These are phyloP conservation scores for Aspergillus sp. DNA, from an alignment of 2,329 filamentous ascomycete genomes.

Conservation along the genomic window DNA sequence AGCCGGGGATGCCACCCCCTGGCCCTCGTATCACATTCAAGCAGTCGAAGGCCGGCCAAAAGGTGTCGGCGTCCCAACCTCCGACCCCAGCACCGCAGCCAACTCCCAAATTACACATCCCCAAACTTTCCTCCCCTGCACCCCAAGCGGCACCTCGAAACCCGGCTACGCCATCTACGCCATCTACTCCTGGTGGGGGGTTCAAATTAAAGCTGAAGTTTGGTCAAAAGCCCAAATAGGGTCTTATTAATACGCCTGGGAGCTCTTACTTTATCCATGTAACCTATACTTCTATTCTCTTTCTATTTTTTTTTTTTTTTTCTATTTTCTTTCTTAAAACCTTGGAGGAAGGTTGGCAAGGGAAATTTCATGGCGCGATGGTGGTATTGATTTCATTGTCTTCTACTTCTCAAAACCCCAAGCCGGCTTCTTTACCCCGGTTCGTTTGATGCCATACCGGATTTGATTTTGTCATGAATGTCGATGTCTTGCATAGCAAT, in stretches of 20 bases:
- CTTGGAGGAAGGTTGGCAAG: constrained; percentile 13
- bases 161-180: constrained; percentile 28
- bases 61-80: constrained; percentile 25
- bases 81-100: constrained; percentile 18
- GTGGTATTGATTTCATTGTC: constrained; percentile 14
- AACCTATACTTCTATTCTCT: constrained; percentile 10
- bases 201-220: constrained; percentile 46
- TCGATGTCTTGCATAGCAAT: constrained; percentile 15
- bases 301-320: constrained; percentile 1
- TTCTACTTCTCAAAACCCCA: constrained; percentile 4
- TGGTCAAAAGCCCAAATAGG: constrained; percentile 33
- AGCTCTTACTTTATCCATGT: constrained; percentile 13
- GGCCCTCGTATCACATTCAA: constrained; percentile 44
- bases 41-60: constrained; percentile 34
- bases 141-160: constrained; percentile 28
- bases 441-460: constrained; percentile 8
- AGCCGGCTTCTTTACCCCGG: constrained; percentile 1
- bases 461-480: constrained; percentile 10
- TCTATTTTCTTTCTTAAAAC: neutral
- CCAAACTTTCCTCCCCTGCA: constrained; percentile 29
- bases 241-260: neutral
- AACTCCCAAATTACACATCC: constrained; percentile 35
- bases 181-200: constrained; percentile 34
- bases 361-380: constrained; percentile 17
- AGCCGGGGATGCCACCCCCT: constrained; percentile 33